Conservation (phyloP, 2,329 filamentous ascomycete genomes). For the Macrophomina phaseolina region DNA sequence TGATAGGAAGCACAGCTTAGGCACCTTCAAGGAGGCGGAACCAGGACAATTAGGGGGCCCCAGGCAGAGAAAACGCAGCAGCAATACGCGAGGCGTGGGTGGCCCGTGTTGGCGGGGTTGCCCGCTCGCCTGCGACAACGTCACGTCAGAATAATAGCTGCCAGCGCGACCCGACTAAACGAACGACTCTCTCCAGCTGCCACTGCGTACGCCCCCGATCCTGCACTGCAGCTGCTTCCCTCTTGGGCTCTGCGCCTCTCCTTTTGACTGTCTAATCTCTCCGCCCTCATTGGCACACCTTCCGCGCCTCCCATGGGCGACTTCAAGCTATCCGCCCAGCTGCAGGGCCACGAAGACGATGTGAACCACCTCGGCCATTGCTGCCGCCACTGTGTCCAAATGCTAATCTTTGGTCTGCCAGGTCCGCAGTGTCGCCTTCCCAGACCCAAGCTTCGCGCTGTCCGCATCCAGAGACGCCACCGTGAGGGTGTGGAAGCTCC, state of each 20-base stretch:
- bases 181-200: conserved; percentile 10
- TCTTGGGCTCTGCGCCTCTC: conserved; percentile 17
- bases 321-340: conserved; percentile 91
- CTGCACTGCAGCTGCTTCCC: conserved; percentile 23
- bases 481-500: conserved; percentile 82
- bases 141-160: conserved; percentile 22
- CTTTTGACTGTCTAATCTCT: conserved; percentile 27
- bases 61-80: too few species aligned
- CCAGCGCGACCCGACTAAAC: conserved; percentile 5
- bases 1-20: too few species aligned
- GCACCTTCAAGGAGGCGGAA: too few species aligned
- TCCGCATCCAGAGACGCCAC: conserved; percentile 92
- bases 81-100: too few species aligned
- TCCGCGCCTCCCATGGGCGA: conserved; percentile 66
- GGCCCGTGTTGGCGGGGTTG: too few species aligned
- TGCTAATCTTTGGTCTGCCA: conserved; percentile 47
- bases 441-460: conserved; percentile 71
- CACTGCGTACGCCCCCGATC: conserved; percentile 20
- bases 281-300: conserved; percentile 28
- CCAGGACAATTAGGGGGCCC: too few species aligned
- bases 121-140: not conserved
- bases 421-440: conserved; percentile 87
- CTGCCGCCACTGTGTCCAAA: not conserved
- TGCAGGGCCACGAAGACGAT: conserved; percentile 91
- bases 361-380: conserved; percentile 58